These are phyloP conservation scores for Leccinum fallax DNA, from an alignment of 1,284 basidiomycete species.

Conservation along the genomic window DNA sequence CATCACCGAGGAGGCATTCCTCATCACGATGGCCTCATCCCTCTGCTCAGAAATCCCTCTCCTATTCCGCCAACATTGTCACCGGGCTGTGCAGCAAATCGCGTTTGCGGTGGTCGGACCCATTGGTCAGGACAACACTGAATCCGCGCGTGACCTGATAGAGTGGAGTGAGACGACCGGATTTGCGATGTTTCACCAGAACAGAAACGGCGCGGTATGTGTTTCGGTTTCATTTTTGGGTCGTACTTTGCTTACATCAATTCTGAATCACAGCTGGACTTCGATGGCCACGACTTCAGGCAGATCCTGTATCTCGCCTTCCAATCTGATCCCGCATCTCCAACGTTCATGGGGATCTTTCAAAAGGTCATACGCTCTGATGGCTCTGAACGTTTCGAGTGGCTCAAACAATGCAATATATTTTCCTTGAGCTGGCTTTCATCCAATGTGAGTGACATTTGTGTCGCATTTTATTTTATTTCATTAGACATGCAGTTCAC, in stretches of 20 bases:
- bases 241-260: neutral
- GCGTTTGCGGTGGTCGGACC: neutral
- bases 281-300: neutral
- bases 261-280: neutral
- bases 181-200: neutral
- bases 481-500: neutral
- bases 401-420: neutral
- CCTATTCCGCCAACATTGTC: neutral
- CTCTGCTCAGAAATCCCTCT: too few species aligned
- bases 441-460: neutral
- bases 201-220: neutral
- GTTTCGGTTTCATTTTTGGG: neutral
- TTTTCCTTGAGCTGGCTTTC: neutral
- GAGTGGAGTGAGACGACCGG: neutral
- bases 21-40: too few species aligned
- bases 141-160: neutral
- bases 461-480: neutral
- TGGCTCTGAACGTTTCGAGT: neutral
- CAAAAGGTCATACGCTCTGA: neutral
- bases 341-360: neutral
- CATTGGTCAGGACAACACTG: neutral
- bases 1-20: neutral
- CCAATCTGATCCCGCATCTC: neutral
- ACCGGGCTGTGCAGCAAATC: neutral
- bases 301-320: neutral